phyloP scores from a whole-genome alignment of 2,329 filamentous ascomycete species.

The Colletotrichum musicola region DNA sequence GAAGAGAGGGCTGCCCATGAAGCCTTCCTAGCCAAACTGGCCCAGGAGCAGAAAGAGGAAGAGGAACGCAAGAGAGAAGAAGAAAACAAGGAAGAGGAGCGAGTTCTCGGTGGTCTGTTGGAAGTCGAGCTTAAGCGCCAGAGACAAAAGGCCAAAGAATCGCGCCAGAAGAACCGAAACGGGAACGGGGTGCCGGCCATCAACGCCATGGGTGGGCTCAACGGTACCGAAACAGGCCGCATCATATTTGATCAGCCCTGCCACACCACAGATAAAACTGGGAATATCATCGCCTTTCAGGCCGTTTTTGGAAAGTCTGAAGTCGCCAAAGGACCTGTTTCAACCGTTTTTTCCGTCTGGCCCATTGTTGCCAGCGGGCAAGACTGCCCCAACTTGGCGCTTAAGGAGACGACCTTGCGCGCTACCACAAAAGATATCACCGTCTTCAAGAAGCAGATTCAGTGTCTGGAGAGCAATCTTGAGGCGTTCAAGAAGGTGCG shows the following conservation, averaged over 20 bases:
- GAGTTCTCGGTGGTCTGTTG: conserved; percentile 77
- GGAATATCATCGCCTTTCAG: conserved; percentile 76
- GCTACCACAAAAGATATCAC: conserved; percentile 69
- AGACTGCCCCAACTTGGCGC: conserved; percentile 73
- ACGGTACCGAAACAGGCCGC: conserved; percentile 48
- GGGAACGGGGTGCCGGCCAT: conserved; percentile 55
- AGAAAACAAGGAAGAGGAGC: conserved; percentile 76
- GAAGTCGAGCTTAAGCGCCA: conserved; percentile 79
- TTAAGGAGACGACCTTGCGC: conserved; percentile 78
- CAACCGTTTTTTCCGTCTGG: conserved; percentile 78
- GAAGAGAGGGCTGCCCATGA: conserved; percentile 90
- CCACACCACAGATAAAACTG: conserved; percentile 71
- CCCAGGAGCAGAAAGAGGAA: conserved; percentile 66
- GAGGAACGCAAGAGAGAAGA: conserved; percentile 66
- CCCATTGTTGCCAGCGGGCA: conserved; percentile 71
- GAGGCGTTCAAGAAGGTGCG: conserved; percentile 80
- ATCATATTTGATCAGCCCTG: conserved; percentile 78
- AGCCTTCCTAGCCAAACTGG: conserved; percentile 74
- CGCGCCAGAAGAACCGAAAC: conserved; percentile 70
- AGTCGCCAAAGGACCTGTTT: conserved; percentile 74
- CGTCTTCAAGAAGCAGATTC: conserved; percentile 80
- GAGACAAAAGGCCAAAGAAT: conserved; percentile 73
- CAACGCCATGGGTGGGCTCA: conserved; percentile 47
- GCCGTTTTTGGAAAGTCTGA: conserved; percentile 78
- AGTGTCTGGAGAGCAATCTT: conserved; percentile 80